These are phyloP conservation scores for Epicoccum nigrum DNA, from an alignment of 2,329 filamentous ascomycete genomes.

Conservation along the genomic window DNA sequence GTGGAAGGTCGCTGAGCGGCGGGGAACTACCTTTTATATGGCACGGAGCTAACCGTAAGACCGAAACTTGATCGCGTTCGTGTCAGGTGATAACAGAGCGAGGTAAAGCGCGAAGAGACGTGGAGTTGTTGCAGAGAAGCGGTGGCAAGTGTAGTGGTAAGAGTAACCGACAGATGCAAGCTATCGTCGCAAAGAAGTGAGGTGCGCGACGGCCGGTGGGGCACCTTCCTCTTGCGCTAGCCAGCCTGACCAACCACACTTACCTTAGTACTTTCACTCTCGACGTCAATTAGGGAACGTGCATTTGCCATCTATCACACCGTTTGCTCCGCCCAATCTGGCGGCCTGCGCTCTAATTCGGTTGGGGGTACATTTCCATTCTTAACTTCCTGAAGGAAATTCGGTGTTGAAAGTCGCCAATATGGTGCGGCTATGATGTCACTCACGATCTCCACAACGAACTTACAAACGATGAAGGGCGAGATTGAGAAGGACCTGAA, in stretches of 20 bases:
- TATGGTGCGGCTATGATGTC: constrained; percentile 43
- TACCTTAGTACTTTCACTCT: constrained; percentile 15
- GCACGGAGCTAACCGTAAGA: constrained; percentile 27
- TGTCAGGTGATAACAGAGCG: constrained; percentile 19
- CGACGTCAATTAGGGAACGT: neutral
- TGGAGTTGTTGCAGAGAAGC: constrained; percentile 20
- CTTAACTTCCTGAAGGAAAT: too few relatives aligned
- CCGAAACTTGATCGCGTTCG: constrained; percentile 16
- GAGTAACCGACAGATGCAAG: constrained; percentile 29
- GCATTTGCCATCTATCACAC: neutral
- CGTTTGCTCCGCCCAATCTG: too few relatives aligned
- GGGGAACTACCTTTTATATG: constrained; percentile 30
- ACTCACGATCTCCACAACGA: constrained; percentile 8
- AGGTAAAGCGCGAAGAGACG: constrained; percentile 22
- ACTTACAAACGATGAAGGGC: constrained; percentile 39
- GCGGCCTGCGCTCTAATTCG: too few relatives aligned
- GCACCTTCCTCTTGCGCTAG: constrained; percentile 29
- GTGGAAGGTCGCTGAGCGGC: constrained; percentile 29
- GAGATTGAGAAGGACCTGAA: constrained; percentile 72
- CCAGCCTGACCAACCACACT: constrained; percentile 21
- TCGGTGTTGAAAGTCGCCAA: neutral
- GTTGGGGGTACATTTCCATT: too few relatives aligned
- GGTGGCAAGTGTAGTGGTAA: constrained; percentile 33
- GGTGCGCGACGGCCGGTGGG: constrained; percentile 36
- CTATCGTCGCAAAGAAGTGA: constrained; percentile 28